These are phyloP conservation scores for Penicillium nordicum DNA, from an alignment of 2,329 filamentous ascomycete genomes.

Conservation along the genomic window DNA sequence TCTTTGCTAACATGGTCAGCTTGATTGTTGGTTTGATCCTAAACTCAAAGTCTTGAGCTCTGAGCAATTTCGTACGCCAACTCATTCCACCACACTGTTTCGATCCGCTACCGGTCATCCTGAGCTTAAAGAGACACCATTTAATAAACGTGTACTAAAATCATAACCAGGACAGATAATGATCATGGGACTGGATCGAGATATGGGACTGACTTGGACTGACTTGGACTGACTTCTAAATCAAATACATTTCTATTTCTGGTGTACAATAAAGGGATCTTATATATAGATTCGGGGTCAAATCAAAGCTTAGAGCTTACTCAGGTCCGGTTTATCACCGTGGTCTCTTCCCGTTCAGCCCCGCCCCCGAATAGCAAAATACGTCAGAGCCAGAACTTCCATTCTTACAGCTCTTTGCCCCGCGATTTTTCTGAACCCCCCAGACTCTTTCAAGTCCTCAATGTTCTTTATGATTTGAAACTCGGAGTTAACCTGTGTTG, in stretches of 20 bases:
- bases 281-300: slow-evolving; percentile 20
- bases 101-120: neutral
- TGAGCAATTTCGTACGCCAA: neutral
- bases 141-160: neutral
- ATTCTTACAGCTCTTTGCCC: slow-evolving; percentile 2
- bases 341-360: slow-evolving; percentile 20
- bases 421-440: slow-evolving; percentile 3
- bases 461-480: slow-evolving; percentile 12
- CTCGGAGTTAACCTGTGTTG: slow-evolving; percentile 13
- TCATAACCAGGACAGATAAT: neutral
- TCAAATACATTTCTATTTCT: slow-evolving; percentile 6
- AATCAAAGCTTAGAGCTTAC: slow-evolving; percentile 15
- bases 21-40: slow-evolving; percentile 91
- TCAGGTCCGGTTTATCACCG: slow-evolving; percentile 25
- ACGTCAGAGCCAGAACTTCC: slow-evolving; percentile 25
- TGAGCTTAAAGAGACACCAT: neutral
- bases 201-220: neutral
- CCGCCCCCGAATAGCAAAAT: slow-evolving; percentile 19
- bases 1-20: slow-evolving; percentile 46
- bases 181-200: neutral
- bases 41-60: slow-evolving; percentile 65
- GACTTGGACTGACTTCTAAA: neutral
- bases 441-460: slow-evolving; percentile 1
- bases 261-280: slow-evolving; percentile 21
- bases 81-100: neutral